Percentiles rank a stretch among this genome's conserved stretches.
Conservation (phyloP, 441 rosid genomes). For the Biscutella laevigata region DNA sequence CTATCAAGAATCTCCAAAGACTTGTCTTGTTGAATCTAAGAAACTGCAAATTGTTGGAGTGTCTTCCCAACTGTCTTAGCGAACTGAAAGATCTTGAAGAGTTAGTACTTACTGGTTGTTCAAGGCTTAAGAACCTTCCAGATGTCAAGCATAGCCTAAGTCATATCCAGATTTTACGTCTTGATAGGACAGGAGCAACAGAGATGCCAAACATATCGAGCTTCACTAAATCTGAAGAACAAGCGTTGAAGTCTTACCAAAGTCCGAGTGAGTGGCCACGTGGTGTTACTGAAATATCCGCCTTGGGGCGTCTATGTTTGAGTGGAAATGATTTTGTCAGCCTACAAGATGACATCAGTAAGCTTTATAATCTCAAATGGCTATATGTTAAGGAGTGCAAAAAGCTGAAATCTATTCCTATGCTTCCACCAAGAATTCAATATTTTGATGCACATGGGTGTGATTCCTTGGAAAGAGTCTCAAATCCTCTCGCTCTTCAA, state of each 20-base stretch:
- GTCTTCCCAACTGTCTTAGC: slow-evolving; percentile 9
- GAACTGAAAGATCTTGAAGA: slow-evolving; percentile 18
- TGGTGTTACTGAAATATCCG: neutral
- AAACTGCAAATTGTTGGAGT: slow-evolving; percentile 22
- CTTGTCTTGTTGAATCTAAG: slow-evolving; percentile 24
- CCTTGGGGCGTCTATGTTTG: slow-evolving; percentile 13
- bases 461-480: neutral
- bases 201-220: neutral
- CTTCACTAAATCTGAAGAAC: neutral
- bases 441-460: slow-evolving; percentile 5
- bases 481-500: neutral
- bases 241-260: too few relatives aligned
- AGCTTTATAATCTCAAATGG: neutral
- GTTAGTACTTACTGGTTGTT: slow-evolving; percentile 24
- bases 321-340: neutral
- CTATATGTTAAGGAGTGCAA: slow-evolving; percentile 18
- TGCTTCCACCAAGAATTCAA: slow-evolving; percentile 16
- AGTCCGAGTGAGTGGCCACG: neutral
- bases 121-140: slow-evolving; percentile 16
- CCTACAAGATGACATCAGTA: neutral
- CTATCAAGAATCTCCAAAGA: slow-evolving; percentile 2
- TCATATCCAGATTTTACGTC: slow-evolving; percentile 4
- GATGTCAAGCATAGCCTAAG: slow-evolving; percentile 19
- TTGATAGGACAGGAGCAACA: slow-evolving; percentile 8
- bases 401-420: slow-evolving; percentile 6